Conservation (phyloP, 1,284 basidiomycete genomes). For the Cutaneotrichosporon cavernicola region DNA sequence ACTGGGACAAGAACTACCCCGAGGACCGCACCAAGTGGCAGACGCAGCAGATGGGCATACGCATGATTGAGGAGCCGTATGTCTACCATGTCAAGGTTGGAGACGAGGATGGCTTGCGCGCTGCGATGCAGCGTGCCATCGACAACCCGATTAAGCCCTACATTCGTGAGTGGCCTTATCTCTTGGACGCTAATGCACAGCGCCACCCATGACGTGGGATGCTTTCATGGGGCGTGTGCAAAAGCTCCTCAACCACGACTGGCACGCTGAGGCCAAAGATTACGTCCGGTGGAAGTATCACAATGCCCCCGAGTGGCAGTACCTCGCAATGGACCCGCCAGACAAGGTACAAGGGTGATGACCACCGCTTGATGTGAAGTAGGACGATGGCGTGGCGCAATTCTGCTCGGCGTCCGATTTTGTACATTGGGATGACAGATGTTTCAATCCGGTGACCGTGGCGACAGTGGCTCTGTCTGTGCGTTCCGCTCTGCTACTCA, state of each 20-base stretch:
- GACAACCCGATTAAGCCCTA: slow-evolving; percentile 36
- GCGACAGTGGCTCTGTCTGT: too few relatives aligned
- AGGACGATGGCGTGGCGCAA: too few relatives aligned
- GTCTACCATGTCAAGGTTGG: slow-evolving; percentile 51
- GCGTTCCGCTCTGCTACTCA: too few relatives aligned
- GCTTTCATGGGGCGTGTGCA: slow-evolving; percentile 22
- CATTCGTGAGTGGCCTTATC: slow-evolving; percentile 31
- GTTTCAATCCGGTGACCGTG: too few relatives aligned
- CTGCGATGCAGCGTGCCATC: slow-evolving; percentile 30
- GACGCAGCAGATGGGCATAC: slow-evolving; percentile 49
- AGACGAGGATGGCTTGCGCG: slow-evolving; percentile 30
- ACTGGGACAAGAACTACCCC: slow-evolving; percentile 44
- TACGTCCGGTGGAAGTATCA: slow-evolving; percentile 5
- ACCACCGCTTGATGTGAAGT: too few relatives aligned
- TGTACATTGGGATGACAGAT: too few relatives aligned
- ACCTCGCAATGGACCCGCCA: slow-evolving; percentile 10
- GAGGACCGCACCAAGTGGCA: slow-evolving; percentile 45
- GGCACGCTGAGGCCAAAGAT: slow-evolving; percentile 21
- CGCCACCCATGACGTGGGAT: slow-evolving; percentile 24
- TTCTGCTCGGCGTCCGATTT: too few relatives aligned
- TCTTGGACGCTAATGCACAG: background rate
- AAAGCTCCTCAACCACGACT: slow-evolving; percentile 27
- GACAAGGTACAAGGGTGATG: background rate
- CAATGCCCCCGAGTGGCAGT: slow-evolving; percentile 7
- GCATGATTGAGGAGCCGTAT: slow-evolving; percentile 45